Conservation (phyloP, 2,329 filamentous ascomycete species). For the Microcyclosporella mali region DNA sequence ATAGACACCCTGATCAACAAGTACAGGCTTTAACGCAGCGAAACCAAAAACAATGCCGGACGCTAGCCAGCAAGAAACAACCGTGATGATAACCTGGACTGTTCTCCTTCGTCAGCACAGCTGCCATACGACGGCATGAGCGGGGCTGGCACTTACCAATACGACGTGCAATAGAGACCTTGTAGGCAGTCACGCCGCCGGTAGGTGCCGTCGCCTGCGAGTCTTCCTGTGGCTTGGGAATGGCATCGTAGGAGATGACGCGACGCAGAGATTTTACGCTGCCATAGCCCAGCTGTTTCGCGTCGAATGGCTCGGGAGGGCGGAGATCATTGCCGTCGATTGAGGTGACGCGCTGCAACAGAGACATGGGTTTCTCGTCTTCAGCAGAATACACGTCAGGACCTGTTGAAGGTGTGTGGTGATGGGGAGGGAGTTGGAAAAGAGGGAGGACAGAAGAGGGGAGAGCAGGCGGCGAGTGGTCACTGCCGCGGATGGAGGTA, state of each 20-base stretch:
- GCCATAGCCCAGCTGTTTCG: slow-evolving; percentile 17
- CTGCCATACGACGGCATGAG: neutral
- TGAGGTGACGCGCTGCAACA: slow-evolving; percentile 47
- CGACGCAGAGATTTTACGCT: slow-evolving; percentile 31
- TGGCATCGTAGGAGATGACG: slow-evolving; percentile 45
- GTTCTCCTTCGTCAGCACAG: slow-evolving; percentile 6
- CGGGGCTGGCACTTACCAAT: slow-evolving; percentile 22
- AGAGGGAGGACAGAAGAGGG: slow-evolving; percentile 1
- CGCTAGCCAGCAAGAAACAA: slow-evolving; percentile 68
- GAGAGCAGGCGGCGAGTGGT: slow-evolving; percentile 1
- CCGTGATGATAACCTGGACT: slow-evolving; percentile 64
- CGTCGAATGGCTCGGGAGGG: slow-evolving; percentile 14
- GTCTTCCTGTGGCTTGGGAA: slow-evolving; percentile 35
- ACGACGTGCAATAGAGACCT: slow-evolving; percentile 37
- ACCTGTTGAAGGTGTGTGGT: slow-evolving; percentile 7
- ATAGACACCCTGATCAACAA: slow-evolving; percentile 68
- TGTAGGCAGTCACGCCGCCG: slow-evolving; percentile 44
- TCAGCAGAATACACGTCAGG: neutral
- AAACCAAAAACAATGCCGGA: slow-evolving; percentile 80
- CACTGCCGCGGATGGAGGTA: neutral
- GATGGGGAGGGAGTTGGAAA: neutral
- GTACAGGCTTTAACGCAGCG: slow-evolving; percentile 73
- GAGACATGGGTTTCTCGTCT: slow-evolving; percentile 38
- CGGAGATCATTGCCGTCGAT: slow-evolving; percentile 46
- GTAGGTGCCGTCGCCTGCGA: slow-evolving; percentile 34